Evolutionary conservation across 768 basidiomycete genomes (phyloP).

Genomic region (Asterophora lycoperdoides): DNA sequence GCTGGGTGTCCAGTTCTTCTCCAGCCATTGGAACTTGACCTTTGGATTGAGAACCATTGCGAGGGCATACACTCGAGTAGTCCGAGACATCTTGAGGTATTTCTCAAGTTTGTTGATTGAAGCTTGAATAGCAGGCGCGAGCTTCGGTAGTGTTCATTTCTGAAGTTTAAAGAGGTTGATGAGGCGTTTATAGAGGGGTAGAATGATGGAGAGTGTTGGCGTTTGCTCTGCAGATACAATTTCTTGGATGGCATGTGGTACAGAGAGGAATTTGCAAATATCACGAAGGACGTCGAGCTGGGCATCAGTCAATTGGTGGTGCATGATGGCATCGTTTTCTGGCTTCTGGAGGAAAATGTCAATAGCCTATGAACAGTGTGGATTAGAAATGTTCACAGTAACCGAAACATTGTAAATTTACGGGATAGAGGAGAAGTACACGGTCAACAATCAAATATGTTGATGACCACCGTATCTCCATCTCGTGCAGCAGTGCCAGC

Average conservation of each 20-base stretch:
- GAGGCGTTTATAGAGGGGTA: conserved; percentile 26
- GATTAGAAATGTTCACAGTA: too few species aligned
- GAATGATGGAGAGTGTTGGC: conserved; percentile 26
- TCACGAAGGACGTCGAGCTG: conserved; percentile 21
- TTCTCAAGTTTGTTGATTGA: conserved; percentile 17
- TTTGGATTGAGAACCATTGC: conserved; percentile 20
- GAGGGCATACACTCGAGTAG: conserved; percentile 13
- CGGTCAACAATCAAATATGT: conserved; percentile 29
- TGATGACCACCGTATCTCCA: conserved; percentile 30
- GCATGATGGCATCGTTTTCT: conserved; percentile 7
- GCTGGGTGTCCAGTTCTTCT: conserved; percentile 1
- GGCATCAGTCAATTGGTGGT: conserved; percentile 8
- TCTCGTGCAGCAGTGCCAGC: conserved; percentile 22
- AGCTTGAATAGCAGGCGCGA: conserved; percentile 13
- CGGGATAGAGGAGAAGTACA: conserved; percentile 19
- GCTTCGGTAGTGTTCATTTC: conserved; percentile 3
- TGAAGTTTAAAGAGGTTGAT: conserved; percentile 14
- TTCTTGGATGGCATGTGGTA: conserved; percentile 19
- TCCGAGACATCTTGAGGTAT: conserved; percentile 13
- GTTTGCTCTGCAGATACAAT: conserved; percentile 10
- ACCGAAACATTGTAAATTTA: conserved; percentile 2
- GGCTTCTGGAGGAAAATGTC: conserved; percentile 6
- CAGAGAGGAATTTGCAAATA: conserved; percentile 18
- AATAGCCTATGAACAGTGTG: not conserved
- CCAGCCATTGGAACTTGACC: conserved; percentile 8